Base-by-base conservation (phyloP, 2,329 filamentous ascomycete species). In the Berkeleyomyces basicola region DNA sequence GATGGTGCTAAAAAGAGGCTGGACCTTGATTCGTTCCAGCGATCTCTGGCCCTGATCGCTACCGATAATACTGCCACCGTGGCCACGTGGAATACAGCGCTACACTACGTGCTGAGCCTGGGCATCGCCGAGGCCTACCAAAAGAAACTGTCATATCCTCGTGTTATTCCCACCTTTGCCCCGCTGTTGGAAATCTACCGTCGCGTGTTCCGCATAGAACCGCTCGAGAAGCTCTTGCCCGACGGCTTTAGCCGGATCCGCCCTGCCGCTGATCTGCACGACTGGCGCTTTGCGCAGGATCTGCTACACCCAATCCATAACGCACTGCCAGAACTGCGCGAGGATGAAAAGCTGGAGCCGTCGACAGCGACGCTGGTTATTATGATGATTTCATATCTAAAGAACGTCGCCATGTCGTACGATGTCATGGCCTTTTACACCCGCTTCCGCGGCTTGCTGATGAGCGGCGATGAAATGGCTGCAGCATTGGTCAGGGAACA, bases 1-100 rank as follows among this genome's bases (percentile, higher is more conserved):
- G 81, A 85, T 64, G 85, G 86, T 40, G 86, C 87, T 60, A 88
- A 89, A 67, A 70, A 71, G 3, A 76, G 76, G 23, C 72, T 76
- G 33, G 78, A 88, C 65, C 74, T 78, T 3, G 71, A 75, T 2
- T 77, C 78, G 36, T 75, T 90, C 31, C 58, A 57, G 11, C 58
- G 64, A 16, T 62, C 62, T 16, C 31, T 65, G 23, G 43, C 42
- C 6, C 47, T 65, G 4, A 65, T 65, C 31, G 37, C 59, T 23
- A 14, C 53, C 16, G 42, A 58, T 16, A 43, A 53, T 7, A 62
- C 58, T 4, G 51, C 59, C 23, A 65, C 67, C 14, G 67, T 70
- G 2, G 69, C 71, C 16, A 68, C 75, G 14, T 68, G 74, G 33
- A 74, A 74, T 65, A 72, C 73, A 40, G 69, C 67, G 0, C 70